Evolutionary conservation across 2,329 filamentous ascomycete genomes (phyloP), one percentile per base, ranked within the genome.

Genomic region (Dothideomycetes sp.): DNA sequence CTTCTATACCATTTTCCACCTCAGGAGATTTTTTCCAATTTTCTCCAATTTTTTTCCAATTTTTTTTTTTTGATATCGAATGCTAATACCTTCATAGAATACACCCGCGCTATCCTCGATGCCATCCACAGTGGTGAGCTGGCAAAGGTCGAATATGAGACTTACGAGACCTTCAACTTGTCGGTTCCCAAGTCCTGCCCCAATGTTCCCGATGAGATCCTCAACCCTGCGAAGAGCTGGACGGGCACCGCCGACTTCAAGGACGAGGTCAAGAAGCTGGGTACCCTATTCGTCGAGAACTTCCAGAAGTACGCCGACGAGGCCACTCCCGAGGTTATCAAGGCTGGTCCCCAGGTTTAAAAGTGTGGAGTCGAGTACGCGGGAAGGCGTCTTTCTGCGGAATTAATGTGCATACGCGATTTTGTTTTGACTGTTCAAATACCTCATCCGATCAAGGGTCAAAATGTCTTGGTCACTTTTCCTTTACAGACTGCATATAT

Each of bases 111-210:
- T 56, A 96, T 98, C 62, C 80, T 98, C 54, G 89, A 98, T 64
- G 84, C 89, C 60, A 95, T 98, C 69, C 91, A 98, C 81, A 88
- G 78, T 38, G 91, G 91, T 53, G 86, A 94, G 69, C 84, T 98
- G 51, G 87, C 87, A 58, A 84, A 94, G 55, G 81, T 77, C 47
- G 82, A 94, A 65, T 98, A 85, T 69, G 91, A 98, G 73, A 86
- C 70, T 50, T 98, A 98, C 69, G 86, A 87, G 31, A 80, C 87
- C 49, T 98, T 98, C 80, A 94, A 95, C 74, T 81, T 98, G 43
- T 76, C 82, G 59, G 86, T 98, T n/a, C 91, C 91, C 63, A 95
- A 82, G 71, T 70, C 77, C 36, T 96, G 89, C 75, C 78, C 83
- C 48, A 81, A 80, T 58, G 91, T 98, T 7, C 91, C 91, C 37